These are phyloP conservation scores for Beauveria sp. DNA, from an alignment of 2,329 filamentous ascomycete species.

Conservation along the genomic window DNA sequence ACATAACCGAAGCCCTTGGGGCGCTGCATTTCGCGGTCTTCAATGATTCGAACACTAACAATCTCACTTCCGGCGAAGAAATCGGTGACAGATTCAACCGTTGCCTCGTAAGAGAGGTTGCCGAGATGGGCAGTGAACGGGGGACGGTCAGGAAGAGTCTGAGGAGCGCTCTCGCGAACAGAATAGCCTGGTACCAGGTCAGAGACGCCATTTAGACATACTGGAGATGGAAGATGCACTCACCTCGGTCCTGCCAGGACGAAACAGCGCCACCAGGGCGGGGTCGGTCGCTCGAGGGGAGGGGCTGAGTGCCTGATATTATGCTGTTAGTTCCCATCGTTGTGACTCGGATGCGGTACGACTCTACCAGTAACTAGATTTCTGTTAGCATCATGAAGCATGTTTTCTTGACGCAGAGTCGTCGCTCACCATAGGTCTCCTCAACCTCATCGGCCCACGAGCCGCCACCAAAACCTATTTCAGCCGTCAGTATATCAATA, in stretches of 20 bases:
- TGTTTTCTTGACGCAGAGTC: neutral
- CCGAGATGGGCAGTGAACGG: slow-evolving; percentile 94
- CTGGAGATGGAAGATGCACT: slow-evolving; percentile 11
- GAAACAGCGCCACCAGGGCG: slow-evolving; percentile 27
- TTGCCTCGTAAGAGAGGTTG: slow-evolving; percentile 93
- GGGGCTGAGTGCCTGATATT: slow-evolving; percentile 45
- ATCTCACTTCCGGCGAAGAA: slow-evolving; percentile 83
- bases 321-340: neutral
- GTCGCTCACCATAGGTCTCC: slow-evolving; percentile 61
- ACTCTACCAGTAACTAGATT: slow-evolving; percentile 29
- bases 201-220: slow-evolving; percentile 11
- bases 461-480: slow-evolving; percentile 48
- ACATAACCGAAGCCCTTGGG: slow-evolving; percentile 98
- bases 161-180: slow-evolving; percentile 66
- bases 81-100: slow-evolving; percentile 70
- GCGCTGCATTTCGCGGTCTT: slow-evolving; percentile 87
- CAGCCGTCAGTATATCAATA: slow-evolving; percentile 20
- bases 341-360: neutral
- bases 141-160: slow-evolving; percentile 72
- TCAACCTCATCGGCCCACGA: slow-evolving; percentile 99
- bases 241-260: slow-evolving; percentile 38
- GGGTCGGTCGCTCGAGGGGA: slow-evolving; percentile 43
- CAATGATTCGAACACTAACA: slow-evolving; percentile 88
- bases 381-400: slow-evolving; percentile 19
- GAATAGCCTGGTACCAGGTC: slow-evolving; percentile 42